Conservation (phyloP, 1,139 yeast genomes). For the Geotrichum australiense region DNA sequence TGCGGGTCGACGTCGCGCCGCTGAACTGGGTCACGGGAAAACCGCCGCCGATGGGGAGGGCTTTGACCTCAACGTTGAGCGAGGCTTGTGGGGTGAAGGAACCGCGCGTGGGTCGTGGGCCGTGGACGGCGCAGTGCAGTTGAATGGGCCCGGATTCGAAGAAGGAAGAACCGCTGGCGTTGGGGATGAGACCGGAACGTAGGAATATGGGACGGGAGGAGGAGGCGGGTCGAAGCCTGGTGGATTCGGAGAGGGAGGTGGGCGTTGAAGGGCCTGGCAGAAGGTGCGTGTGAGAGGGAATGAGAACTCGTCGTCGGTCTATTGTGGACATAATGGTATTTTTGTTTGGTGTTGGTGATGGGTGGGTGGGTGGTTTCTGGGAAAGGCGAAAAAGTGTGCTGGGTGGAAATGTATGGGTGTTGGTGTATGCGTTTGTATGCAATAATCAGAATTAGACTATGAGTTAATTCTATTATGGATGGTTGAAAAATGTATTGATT, state of each 20-base stretch:
- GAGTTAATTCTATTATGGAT: too few relatives aligned
- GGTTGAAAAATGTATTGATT: too few relatives aligned
- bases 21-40: constrained; percentile 16
- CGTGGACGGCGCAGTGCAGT: constrained; percentile 69
- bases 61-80: constrained; percentile 59
- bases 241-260: constrained; percentile 7
- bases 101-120: constrained; percentile 83
- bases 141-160: constrained; percentile 60
- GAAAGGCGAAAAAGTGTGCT: not conserved
- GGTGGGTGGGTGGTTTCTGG: too few relatives aligned
- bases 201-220: constrained; percentile 31
- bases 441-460: too few relatives aligned
- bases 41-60: constrained; percentile 42
- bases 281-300: constrained; percentile 37
- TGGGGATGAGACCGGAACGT: constrained; percentile 57
- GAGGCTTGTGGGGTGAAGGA: constrained; percentile 65
- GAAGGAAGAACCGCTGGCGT: constrained; percentile 80
- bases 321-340: constrained; percentile 13
- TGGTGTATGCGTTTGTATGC: not conserved
- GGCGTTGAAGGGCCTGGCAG: constrained; percentile 6
- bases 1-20: constrained; percentile 26
- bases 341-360: too few relatives aligned
- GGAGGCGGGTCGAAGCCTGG: constrained; percentile 2
- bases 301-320: constrained; percentile 36
- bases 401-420: not conserved